Evolutionary conservation across 1,139 yeast genomes (phyloP).

Genomic region (Suhomyces terraborum): DNA sequence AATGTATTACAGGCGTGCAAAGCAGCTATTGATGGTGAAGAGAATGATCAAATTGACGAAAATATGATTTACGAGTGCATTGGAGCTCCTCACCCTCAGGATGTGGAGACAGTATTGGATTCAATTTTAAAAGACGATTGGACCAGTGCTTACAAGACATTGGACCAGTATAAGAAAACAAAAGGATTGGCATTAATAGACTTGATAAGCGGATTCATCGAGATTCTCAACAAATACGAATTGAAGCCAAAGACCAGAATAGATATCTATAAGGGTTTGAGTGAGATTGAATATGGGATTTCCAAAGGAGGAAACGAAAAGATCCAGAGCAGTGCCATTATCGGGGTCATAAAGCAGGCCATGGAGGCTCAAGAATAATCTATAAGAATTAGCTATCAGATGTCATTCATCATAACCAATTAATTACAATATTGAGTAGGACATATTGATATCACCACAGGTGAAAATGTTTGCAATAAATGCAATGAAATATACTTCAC

Average conservation of each 20-base stretch:
- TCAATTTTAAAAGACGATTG: constrained; percentile 85
- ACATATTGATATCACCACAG: too few relatives aligned
- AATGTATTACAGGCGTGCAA: constrained; percentile 94
- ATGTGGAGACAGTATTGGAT: constrained; percentile 72
- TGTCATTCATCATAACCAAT: too few relatives aligned
- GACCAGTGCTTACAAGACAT: constrained; percentile 71
- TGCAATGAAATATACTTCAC: too few relatives aligned
- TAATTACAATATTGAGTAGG: too few relatives aligned
- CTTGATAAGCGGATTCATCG: constrained; percentile 73
- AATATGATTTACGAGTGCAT: constrained; percentile 89
- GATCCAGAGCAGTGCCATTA: constrained; percentile 86
- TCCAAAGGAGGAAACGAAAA: constrained; percentile 91
- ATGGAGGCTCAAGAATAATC: constrained; percentile 7
- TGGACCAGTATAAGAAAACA: constrained; percentile 59
- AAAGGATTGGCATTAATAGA: constrained; percentile 92
- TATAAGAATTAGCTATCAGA: too few relatives aligned
- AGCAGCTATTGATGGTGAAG: constrained; percentile 60
- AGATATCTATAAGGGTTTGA: constrained; percentile 63
- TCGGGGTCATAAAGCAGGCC: constrained; percentile 72
- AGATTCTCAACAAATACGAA: constrained; percentile 65
- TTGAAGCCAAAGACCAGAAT: constrained; percentile 64
- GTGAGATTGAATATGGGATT: constrained; percentile 88
- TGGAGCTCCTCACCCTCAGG: constrained; percentile 93
- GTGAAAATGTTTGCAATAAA: too few relatives aligned
- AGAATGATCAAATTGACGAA: constrained; percentile 55